Base-by-base conservation (phyloP, 164 flowering plant species). In the grape (Vitis vinifera) region DNA sequence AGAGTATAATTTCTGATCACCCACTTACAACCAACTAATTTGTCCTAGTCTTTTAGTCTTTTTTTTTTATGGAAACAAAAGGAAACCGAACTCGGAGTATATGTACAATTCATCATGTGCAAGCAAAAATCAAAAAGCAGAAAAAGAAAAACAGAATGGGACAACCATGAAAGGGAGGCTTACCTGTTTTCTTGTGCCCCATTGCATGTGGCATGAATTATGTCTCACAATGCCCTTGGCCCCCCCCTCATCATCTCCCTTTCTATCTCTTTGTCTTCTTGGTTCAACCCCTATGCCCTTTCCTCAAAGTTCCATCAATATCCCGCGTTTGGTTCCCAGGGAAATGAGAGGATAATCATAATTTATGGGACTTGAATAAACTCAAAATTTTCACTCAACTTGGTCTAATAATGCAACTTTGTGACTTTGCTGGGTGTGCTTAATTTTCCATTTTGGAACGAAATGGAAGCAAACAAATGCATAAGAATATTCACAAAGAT, bases 131-230 rank as follows among this genome's bases (percentile, higher is more conserved):
- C 50, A 68, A 60, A 27, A 57, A 13, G 16, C 10, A 19, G 1
- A 67, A 11, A 55, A 29, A 19, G n/a, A 58, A 60, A 62, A 57
- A 68, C 50, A 63, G 71, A 63, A 67, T 29, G 63, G 70, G 73
- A 68, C 78, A 71, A 56, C 68, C 75, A 55, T 55, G 76, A 72
- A 72, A 76, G 59, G 48, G 61, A 68, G 16, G 59, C 70, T 59
- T 66, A 61, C 70, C 73, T 76, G 73, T 72, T 70, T 62, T 62
- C 50, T 62, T 71, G 72, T 58, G 68, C 65, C 29, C 31, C 76
- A 65, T 56, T 56, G 53, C 79, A 76, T 69, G 79, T 76, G 76
- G 37, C 62, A 19, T 68, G 56, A 52, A 63, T 72, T 23, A 23
- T 23, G 27, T 64, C 57, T 68, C 15, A 13, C 72, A 67, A 58